phyloP scores from a whole-genome alignment of 805 yeast species.

The Hanseniaspora lindneri region DNA sequence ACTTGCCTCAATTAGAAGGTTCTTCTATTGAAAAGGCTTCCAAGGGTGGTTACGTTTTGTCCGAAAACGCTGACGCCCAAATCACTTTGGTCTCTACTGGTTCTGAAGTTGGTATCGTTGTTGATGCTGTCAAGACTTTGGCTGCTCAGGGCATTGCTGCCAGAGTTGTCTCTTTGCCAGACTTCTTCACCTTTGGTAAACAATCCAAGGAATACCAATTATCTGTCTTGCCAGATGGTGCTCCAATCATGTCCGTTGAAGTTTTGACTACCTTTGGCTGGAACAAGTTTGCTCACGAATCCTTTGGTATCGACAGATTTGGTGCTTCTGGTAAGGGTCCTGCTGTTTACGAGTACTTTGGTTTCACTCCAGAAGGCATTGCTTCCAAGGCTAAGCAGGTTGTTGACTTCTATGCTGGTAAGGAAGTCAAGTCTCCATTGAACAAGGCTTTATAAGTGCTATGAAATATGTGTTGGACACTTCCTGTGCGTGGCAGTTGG shows the following conservation, averaged over 20 bases:
- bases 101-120: constrained; percentile 74
- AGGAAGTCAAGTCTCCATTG: constrained; percentile 60
- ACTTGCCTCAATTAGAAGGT: constrained; percentile 86
- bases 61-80: constrained; percentile 43
- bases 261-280: constrained; percentile 86
- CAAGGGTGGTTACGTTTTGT: constrained; percentile 85
- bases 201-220: constrained; percentile 73
- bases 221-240: constrained; percentile 86
- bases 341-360: constrained; percentile 73
- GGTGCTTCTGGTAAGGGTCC: constrained; percentile 91
- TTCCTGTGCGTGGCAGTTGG: no score
- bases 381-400: constrained; percentile 75
- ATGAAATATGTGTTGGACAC: no score
- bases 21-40: constrained; percentile 81
- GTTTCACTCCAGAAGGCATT: constrained; percentile 85
- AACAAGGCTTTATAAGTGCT: constrained; percentile 54
- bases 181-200: constrained; percentile 75
- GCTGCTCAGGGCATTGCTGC: constrained; percentile 56
- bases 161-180: constrained; percentile 84
- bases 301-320: constrained; percentile 87
- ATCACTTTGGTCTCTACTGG: constrained; percentile 80
- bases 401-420: constrained; percentile 71
- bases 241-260: constrained; percentile 88
- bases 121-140: constrained; percentile 70
- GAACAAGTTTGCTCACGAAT: constrained; percentile 92